Evolutionary conservation across 2,329 filamentous ascomycete genomes (phyloP), one percentile per base, ranked within the genome.

Genomic region (Arthrobotrys sphaeroides): DNA sequence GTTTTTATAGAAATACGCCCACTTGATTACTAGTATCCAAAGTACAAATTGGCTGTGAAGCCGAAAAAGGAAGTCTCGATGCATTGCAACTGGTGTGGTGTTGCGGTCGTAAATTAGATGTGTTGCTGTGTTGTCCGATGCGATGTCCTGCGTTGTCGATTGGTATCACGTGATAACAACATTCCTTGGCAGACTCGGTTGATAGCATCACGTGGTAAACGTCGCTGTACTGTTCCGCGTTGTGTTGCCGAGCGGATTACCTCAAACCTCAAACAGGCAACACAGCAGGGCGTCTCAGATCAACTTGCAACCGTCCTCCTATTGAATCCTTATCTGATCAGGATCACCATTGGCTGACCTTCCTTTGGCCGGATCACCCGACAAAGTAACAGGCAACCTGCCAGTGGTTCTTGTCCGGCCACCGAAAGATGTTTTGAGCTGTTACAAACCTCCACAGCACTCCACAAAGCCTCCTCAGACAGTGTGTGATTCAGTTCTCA

Each of bases 91-190:
- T 43, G n/a, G 3, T 60, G 36, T 31, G 13, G 38, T 31, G 36
- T 43, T 60, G 55, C 9, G 33, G 36, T 60, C 28, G 5, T 60
- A 26, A 72, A 72, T 64, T 20, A 31, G 10, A 57, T 65, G 67
- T 31, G 67, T 72, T 72, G 67, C 13, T 26, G 59, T 59, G 67
- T 72, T 72, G 57, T 45, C 20, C 5, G 40, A 45, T 43, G 51
- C 20, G 40, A 9, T 0, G 2, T 5, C n/a, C 31, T 26, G 55
- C 20, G 55, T 60, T 60, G 55, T 10, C 4, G 4, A n/a, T 24
- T 36, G 18, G 26, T 20, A n/a, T 42, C 40, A 45, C 55, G 36
- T 60, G 55, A 43, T 5, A 1, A 22, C 18, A 16, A 49, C 22
- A n/a, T n/a, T n/a, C n/a, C n/a, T n/a, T n/a, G n/a, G n/a, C n/a